These are phyloP conservation scores for Citrus maxima DNA, from an alignment of 345 rosid genomes.

Conservation along the genomic window DNA sequence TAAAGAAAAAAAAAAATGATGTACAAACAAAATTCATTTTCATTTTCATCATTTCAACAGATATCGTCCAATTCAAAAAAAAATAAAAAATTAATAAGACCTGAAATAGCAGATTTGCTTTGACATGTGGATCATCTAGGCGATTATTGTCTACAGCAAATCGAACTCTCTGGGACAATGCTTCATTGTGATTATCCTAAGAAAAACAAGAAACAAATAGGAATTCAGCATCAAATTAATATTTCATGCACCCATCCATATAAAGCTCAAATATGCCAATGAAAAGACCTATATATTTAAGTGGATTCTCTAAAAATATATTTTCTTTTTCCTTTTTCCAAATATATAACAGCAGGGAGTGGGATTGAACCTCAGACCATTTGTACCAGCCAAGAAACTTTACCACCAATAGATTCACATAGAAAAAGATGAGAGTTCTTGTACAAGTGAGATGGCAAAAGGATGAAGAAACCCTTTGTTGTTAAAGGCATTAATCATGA, in stretches of 20 bases:
- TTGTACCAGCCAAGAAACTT: neutral
- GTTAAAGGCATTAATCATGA: neutral
- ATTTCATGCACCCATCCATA: neutral
- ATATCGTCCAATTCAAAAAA: no score
- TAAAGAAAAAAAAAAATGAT: neutral
- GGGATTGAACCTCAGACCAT: neutral
- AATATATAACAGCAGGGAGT: neutral
- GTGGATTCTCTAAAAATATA: neutral
- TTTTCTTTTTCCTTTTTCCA: neutral
- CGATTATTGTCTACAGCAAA: constrained; percentile 67
- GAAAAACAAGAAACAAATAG: constrained; percentile 10
- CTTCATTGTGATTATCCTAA: constrained; percentile 84
- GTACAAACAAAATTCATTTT: neutral
- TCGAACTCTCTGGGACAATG: constrained; percentile 64
- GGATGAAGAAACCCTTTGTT: neutral
- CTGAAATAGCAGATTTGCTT: constrained; percentile 89
- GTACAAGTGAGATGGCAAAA: neutral
- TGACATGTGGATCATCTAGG: constrained; percentile 93
- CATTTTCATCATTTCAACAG: neutral
- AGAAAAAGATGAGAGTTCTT: neutral
- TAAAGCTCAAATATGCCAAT: neutral
- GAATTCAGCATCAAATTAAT: neutral
- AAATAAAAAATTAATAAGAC: constrained; percentile 23
- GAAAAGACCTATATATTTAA: neutral
- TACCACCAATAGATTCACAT: neutral